Evolutionary conservation across 495 filamentous ascomycete genomes (phyloP), one percentile per base, ranked within the genome.

Genomic region (Penicillium cinerascens): DNA sequence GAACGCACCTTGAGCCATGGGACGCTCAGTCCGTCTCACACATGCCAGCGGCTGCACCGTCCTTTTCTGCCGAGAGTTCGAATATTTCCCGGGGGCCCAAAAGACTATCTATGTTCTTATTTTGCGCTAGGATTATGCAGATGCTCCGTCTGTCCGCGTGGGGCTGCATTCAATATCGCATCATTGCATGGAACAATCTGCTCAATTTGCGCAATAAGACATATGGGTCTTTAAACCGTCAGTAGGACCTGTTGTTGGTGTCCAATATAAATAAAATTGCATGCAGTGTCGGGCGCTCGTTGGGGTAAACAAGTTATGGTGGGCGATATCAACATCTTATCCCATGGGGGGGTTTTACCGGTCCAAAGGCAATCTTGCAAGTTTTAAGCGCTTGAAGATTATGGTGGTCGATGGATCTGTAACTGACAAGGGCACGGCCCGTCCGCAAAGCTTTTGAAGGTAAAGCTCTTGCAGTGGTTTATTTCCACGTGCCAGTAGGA

Each of bases 241-340:
- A 16, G 13, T 9, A 50, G 20, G 15, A 13, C 33, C 22, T 22
- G 21, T 20, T 25, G 41, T 23, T 48, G 37, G 26, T 44, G 29
- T 3, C 18, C 33, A 27, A 46, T 36, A 42, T 33, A 29, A 49
- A 42, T 48, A 40, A 46, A 47, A 47, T 52, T 57, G 42, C 45
- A 41, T 55, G 47, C 56, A 53, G 60, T 54, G 50, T 56, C 53
- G 44, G 52, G 50, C 44, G 45, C 47, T 52, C 47, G 51, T 56
- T 63, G 52, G 49, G 23, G 23, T 18, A 17, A 18, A 36, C 7
- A 38, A 49, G 50, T 46, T 40, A 42, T 21, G 26, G 16, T 27
- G 9, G 46, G 21, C 26, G 36, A 52, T 57, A 40, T 51, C 25
- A 42, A 41, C 43, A 47, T 52, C 5, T 8, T 25, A 22, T 23